These are phyloP conservation scores for Gossypium schwendimanii DNA, from an alignment of 441 rosid genomes.

Conservation along the genomic window DNA sequence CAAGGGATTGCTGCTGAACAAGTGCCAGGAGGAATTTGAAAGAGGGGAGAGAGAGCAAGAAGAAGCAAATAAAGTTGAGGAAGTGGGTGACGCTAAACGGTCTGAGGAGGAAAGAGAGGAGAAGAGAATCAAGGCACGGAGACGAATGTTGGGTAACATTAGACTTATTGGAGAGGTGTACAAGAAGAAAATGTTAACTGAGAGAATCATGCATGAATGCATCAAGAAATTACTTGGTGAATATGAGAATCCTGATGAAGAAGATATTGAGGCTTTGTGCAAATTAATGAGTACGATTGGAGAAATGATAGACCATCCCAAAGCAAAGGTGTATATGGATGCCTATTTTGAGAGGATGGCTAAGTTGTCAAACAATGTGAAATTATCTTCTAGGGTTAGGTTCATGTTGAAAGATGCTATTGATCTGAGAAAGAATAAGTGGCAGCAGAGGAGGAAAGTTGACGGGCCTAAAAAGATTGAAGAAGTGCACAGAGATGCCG, in stretches of 20 bases:
- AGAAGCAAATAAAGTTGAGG: slow-evolving; percentile 4
- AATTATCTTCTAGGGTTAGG: slow-evolving; percentile 73
- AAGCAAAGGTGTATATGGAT: slow-evolving; percentile 68
- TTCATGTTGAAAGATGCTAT: slow-evolving; percentile 90
- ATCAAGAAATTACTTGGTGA: slow-evolving; percentile 69
- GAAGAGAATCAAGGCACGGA: slow-evolving; percentile 74
- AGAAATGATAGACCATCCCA: slow-evolving; percentile 69
- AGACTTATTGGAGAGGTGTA: slow-evolving; percentile 95
- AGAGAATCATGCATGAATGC: slow-evolving; percentile 89
- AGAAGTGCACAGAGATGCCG: slow-evolving; percentile 98
- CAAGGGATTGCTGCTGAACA: slow-evolving; percentile 73
- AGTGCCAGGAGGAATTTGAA: slow-evolving; percentile 95
- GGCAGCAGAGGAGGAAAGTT: slow-evolving; percentile 97
- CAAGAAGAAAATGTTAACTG: slow-evolving; percentile 79
- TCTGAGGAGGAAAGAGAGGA: slow-evolving; percentile 78
- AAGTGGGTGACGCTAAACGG: slow-evolving; percentile 13
- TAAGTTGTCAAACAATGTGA: slow-evolving; percentile 57
- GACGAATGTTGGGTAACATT: slow-evolving; percentile 91
- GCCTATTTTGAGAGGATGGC: slow-evolving; percentile 67
- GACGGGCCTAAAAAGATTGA: slow-evolving; percentile 98
- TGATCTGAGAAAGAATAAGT: slow-evolving; percentile 80
- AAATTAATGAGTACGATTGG: slow-evolving; percentile 93
- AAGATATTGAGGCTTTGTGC: slow-evolving; percentile 88
- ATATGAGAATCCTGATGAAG: slow-evolving; percentile 84
- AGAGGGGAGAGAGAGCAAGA: slow-evolving; percentile 7